These are phyloP conservation scores for Tuber melanosporum DNA, from an alignment of 495 filamentous ascomycete genomes.

Conservation along the genomic window DNA sequence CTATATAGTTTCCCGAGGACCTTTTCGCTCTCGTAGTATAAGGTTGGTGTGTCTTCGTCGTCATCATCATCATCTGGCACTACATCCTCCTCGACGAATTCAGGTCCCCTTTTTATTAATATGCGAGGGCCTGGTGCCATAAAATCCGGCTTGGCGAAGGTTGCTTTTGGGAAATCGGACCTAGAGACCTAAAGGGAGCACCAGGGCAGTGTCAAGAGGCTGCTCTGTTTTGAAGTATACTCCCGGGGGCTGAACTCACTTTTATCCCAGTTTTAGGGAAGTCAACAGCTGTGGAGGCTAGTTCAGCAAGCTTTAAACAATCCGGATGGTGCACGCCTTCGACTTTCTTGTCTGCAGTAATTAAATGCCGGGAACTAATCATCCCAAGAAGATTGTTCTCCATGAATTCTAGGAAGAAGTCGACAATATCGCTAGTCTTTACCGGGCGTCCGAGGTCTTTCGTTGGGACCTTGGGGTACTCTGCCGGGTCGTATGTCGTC, in stretches of 20 bases:
- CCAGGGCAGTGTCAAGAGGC: neutral
- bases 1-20: constrained; percentile 67
- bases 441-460: constrained; percentile 55
- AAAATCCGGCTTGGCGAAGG: constrained; percentile 53
- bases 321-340: constrained; percentile 52
- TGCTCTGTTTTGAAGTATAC: neutral
- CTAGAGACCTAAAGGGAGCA: constrained; percentile 45
- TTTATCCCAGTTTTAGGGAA: constrained; percentile 73
- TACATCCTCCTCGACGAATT: constrained; percentile 43
- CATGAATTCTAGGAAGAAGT: constrained; percentile 79
- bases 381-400: constrained; percentile 63
- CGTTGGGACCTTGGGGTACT: constrained; percentile 56
- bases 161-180: constrained; percentile 45
- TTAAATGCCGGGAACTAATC: constrained; percentile 61
- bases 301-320: constrained; percentile 58
- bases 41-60: constrained; percentile 48
- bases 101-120: constrained; percentile 48
- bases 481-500: constrained; percentile 51
- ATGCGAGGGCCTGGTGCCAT: constrained; percentile 60
- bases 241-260: constrained; percentile 44
- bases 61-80: constrained; percentile 50
- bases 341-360: constrained; percentile 57
- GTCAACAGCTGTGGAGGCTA: constrained; percentile 74
- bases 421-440: constrained; percentile 55
- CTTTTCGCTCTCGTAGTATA: constrained; percentile 63